Conservation (phyloP, 2,329 filamentous ascomycete species). For the Colletotrichum paranaense region DNA sequence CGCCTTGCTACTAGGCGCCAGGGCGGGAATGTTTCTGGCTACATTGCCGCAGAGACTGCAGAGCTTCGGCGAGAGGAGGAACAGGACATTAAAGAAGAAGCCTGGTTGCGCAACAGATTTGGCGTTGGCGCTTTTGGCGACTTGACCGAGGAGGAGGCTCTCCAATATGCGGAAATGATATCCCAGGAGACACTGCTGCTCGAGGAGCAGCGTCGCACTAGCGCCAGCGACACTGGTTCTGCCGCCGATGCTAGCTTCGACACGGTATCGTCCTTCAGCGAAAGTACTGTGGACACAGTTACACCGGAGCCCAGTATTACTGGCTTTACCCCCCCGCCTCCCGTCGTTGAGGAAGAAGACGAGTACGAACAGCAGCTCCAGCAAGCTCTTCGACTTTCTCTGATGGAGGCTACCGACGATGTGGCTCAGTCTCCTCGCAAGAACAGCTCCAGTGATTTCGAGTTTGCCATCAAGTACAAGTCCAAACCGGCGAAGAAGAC, state of each 20-base stretch:
- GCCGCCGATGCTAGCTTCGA: constrained; percentile 59
- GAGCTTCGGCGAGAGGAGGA: constrained; percentile 82
- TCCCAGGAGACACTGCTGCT: constrained; percentile 69
- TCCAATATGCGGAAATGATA: constrained; percentile 74
- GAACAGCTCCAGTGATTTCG: constrained; percentile 60
- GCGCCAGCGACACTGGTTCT: constrained; percentile 62
- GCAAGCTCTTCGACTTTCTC: constrained; percentile 70
- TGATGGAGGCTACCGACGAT: constrained; percentile 67
- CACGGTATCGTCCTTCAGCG: constrained; percentile 54
- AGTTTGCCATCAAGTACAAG: constrained; percentile 63
- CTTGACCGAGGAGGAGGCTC: constrained; percentile 73
- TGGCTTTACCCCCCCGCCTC: constrained; percentile 49
- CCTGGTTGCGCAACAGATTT: constrained; percentile 81
- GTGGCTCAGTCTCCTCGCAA: constrained; percentile 56
- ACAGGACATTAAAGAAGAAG: constrained; percentile 73
- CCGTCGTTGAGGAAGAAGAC: constrained; percentile 54
- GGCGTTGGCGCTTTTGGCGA: constrained; percentile 79
- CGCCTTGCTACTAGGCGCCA: constrained; percentile 62
- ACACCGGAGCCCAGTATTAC: constrained; percentile 67
- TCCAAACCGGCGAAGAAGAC: constrained; percentile 52
- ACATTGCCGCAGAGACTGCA: constrained; percentile 86
- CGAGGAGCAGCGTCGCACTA: constrained; percentile 68
- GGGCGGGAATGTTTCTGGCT: constrained; percentile 78
- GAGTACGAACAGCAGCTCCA: constrained; percentile 72
- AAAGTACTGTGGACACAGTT: constrained; percentile 57